phyloP scores from a whole-genome alignment of 805 yeast genomes.

The Komagataella mondaviorum region DNA sequence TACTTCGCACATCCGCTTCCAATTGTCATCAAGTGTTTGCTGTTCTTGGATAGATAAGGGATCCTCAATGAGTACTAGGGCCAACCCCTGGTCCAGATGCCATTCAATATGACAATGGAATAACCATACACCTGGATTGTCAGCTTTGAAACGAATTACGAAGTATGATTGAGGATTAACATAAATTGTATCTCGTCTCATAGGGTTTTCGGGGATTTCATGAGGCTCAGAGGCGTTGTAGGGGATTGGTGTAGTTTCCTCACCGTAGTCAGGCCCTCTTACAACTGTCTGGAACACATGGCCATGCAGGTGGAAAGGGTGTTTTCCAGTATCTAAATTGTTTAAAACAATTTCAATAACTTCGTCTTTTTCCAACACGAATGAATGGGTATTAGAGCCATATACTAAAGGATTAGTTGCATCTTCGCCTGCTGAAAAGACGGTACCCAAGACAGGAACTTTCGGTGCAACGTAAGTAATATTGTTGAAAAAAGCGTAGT shows the following conservation, averaged over 20 bases:
- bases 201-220: conserved; percentile 60
- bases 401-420: conserved; percentile 41
- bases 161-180: conserved; percentile 78
- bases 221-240: conserved; percentile 41
- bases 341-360: conserved; percentile 73
- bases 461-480: conserved; percentile 66
- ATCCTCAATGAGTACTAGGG: conserved; percentile 69
- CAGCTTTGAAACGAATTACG: conserved; percentile 77
- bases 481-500: conserved; percentile 95
- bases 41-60: conserved; percentile 53
- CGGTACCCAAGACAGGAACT: conserved; percentile 78
- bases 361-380: conserved; percentile 53
- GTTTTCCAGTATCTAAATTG: conserved; percentile 83
- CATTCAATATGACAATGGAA: conserved; percentile 99
- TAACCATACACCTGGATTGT: conserved; percentile 96
- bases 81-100: conserved; percentile 95
- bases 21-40: conserved; percentile 52
- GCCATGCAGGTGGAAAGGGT: conserved; percentile 97
- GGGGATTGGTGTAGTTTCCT: conserved; percentile 37
- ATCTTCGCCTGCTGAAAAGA: conserved; percentile 52
- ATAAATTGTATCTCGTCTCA: conserved; percentile 72
- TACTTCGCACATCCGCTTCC: conserved; percentile 43
- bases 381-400: conserved; percentile 73
- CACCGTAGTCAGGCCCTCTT: conserved; percentile 50
- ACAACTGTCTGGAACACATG: conserved; percentile 75